These are phyloP conservation scores for Fonsecaea erecta DNA, from an alignment of 2,329 filamentous ascomycete species.

Conservation along the genomic window DNA sequence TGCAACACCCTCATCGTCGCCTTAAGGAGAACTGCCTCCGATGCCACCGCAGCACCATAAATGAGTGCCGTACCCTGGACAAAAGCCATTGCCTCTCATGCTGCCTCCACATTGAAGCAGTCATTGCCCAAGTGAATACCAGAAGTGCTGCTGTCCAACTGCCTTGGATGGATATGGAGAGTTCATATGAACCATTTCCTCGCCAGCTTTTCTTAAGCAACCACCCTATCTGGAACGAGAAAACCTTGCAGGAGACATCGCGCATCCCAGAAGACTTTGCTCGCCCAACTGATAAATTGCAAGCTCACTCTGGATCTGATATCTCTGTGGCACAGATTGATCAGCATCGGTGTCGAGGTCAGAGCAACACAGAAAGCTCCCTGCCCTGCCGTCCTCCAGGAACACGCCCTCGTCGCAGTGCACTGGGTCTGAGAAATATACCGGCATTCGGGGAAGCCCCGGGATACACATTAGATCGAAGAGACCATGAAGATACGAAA, in stretches of 20 bases:
- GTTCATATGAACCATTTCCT: too few relatives aligned
- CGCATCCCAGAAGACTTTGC: not conserved
- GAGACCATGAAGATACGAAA: not conserved
- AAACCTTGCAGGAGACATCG: not conserved
- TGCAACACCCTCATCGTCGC: not conserved
- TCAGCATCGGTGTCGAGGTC: not conserved
- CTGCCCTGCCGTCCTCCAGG: not conserved
- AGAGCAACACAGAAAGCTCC: not conserved
- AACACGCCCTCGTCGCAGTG: not conserved
- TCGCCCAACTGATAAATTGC: not conserved
- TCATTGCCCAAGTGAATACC: too few relatives aligned
- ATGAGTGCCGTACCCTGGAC: not conserved
- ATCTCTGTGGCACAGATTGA: not conserved
- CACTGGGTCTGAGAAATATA: not conserved
- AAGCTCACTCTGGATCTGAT: not conserved
- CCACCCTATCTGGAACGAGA: too few relatives aligned
- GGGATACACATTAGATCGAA: not conserved
- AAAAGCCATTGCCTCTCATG: not conserved
- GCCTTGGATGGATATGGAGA: too few relatives aligned
- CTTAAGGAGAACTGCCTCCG: not conserved
- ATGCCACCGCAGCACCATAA: not conserved
- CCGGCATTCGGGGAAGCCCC: not conserved
- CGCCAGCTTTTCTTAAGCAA: too few relatives aligned
- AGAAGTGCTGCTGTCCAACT: too few relatives aligned
- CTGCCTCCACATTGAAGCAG: too few relatives aligned